Evolutionary conservation across 441 rosid species (phyloP).

Genomic region (Daphne laureola): DNA sequence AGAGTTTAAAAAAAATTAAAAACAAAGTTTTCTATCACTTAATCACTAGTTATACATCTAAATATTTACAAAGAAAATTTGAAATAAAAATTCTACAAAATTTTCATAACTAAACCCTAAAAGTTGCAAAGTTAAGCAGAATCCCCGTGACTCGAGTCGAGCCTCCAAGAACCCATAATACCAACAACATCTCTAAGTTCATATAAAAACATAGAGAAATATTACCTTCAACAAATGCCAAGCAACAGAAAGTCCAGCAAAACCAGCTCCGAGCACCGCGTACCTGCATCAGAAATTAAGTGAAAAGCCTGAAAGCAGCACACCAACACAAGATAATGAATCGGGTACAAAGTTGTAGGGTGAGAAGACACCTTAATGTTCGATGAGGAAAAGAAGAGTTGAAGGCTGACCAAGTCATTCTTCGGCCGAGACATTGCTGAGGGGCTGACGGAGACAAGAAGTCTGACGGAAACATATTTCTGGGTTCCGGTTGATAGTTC

Average conservation of each 20-base stretch:
- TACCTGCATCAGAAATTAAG: slow-evolving; percentile 31
- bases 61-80: too few species aligned
- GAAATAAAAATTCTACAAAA: too few species aligned
- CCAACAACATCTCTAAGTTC: too few species aligned
- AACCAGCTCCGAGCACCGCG: slow-evolving; percentile 96
- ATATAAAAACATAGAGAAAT: not conserved
- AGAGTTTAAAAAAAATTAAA: too few species aligned
- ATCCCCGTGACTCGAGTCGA: too few species aligned
- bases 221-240: slow-evolving; percentile 75
- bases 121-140: too few species aligned
- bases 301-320: not conserved
- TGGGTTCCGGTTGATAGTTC: too few species aligned
- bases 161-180: too few species aligned
- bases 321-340: not conserved
- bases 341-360: not conserved
- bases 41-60: too few species aligned
- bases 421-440: slow-evolving; percentile 2
- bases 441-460: not conserved
- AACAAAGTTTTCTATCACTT: too few species aligned
- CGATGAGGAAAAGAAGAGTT: slow-evolving; percentile 21
- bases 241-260: slow-evolving; percentile 85
- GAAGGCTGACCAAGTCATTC: slow-evolving; percentile 1
- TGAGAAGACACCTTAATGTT: slow-evolving; percentile 25
- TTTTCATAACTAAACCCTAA: too few species aligned
- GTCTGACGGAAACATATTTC: too few species aligned